Conservation (phyloP, 345 rosid species). For the Eucalyptus fibrosa region DNA sequence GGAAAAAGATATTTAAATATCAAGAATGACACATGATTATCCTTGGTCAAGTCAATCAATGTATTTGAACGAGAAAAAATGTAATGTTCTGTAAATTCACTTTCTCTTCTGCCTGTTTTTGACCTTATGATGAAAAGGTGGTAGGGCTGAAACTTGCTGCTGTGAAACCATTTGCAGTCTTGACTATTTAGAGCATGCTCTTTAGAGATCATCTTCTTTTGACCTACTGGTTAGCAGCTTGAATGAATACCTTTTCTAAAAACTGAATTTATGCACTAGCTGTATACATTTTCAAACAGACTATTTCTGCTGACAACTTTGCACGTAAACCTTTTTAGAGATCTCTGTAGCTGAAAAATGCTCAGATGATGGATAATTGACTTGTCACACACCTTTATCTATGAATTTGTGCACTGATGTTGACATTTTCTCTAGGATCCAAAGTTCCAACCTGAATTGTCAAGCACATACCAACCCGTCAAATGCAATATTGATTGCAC, state of each 20-base stretch:
- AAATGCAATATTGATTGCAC: conserved; percentile 72
- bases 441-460: conserved; percentile 65
- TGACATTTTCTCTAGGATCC: conserved; percentile 45
- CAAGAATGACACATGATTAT: not conserved
- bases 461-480: conserved; percentile 59
- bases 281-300: not conserved
- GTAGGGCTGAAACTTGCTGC: not conserved
- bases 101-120: not conserved
- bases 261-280: not conserved
- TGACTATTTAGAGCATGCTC: not conserved
- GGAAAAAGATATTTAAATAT: not conserved
- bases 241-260: not conserved
- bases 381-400: not conserved
- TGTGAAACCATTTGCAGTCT: not conserved
- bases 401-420: not conserved
- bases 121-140: not conserved
- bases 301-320: not conserved
- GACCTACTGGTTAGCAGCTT: not conserved
- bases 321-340: not conserved
- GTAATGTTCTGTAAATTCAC: not conserved
- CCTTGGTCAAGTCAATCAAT: not conserved
- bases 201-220: not conserved
- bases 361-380: not conserved
- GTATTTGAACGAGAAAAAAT: not conserved
- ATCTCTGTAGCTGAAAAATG: not conserved